Conservation (phyloP, 2,329 filamentous ascomycete genomes). For the Colletotrichum trifolii region DNA sequence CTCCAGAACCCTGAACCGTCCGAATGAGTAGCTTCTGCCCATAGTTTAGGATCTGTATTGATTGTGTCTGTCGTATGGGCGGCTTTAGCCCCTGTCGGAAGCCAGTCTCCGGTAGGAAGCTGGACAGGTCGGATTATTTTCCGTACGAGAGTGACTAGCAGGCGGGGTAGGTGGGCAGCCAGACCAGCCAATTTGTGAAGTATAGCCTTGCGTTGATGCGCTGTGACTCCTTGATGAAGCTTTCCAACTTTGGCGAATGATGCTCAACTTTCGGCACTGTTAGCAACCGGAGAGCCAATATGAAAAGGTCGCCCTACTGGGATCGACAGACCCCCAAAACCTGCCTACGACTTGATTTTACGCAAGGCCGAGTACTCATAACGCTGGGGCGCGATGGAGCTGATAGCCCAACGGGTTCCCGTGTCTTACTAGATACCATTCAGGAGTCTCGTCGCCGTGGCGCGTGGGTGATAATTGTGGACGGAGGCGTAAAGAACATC, state of each 20-base stretch:
- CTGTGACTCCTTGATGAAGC: constrained; percentile 26
- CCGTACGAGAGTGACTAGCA: constrained; percentile 13
- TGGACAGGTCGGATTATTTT: constrained; percentile 15
- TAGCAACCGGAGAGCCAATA: no score
- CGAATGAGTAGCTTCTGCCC: constrained; percentile 9
- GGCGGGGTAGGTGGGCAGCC: not conserved
- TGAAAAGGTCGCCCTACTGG: no score
- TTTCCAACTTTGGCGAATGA: constrained; percentile 12
- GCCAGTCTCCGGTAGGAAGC: constrained; percentile 1
- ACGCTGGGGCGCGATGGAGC: no score
- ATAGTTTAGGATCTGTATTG: constrained; percentile 13
- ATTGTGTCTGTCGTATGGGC: constrained; percentile 20
- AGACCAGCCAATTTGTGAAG: not conserved
- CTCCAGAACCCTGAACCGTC: constrained; percentile 16
- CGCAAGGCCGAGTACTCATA: no score
- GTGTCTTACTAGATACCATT: no score
- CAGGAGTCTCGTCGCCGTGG: no score
- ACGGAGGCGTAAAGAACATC: no score
- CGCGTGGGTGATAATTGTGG: no score
- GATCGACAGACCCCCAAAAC: no score
- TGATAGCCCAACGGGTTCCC: no score
- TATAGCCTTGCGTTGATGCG: constrained; percentile 2
- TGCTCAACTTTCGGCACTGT: no score
- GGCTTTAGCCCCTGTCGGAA: constrained; percentile 7
- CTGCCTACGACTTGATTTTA: no score